Evolutionary conservation across 2,329 filamentous ascomycete species (phyloP).

Genomic region (Penicillium sp.): DNA sequence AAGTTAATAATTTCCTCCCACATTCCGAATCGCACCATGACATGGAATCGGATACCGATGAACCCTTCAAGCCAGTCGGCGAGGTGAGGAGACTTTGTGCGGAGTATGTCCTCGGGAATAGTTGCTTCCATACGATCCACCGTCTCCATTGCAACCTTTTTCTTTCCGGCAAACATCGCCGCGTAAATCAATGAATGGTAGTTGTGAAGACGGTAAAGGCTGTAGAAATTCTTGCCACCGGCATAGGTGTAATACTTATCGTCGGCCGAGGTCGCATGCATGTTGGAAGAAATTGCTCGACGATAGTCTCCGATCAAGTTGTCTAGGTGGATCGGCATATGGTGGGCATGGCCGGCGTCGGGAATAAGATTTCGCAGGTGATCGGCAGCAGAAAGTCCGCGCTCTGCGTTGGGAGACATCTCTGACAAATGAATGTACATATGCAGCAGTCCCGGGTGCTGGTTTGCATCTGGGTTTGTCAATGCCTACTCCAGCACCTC

Average conservation of each 20-base stretch:
- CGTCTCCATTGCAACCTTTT: slow-evolving; percentile 64
- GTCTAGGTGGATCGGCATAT: slow-evolving; percentile 78
- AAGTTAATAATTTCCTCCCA: slow-evolving; percentile 70
- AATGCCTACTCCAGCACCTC: slow-evolving; percentile 62
- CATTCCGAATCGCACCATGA: slow-evolving; percentile 70
- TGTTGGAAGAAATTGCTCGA: slow-evolving; percentile 67
- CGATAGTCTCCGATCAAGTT: slow-evolving; percentile 71
- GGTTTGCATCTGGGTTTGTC: slow-evolving; percentile 46
- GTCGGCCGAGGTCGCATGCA: slow-evolving; percentile 67
- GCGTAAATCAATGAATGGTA: slow-evolving; percentile 74
- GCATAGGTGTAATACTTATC: slow-evolving; percentile 63
- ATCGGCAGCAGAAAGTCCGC: slow-evolving; percentile 64
- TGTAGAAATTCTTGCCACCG: slow-evolving; percentile 72
- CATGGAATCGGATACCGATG: slow-evolving; percentile 67
- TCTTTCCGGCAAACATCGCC: slow-evolving; percentile 74
- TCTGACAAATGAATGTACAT: slow-evolving; percentile 77
- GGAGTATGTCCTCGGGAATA: slow-evolving; percentile 66
- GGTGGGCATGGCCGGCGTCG: slow-evolving; percentile 69
- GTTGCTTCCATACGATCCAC: slow-evolving; percentile 62
- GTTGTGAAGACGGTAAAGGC: slow-evolving; percentile 72
- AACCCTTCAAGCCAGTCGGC: slow-evolving; percentile 78
- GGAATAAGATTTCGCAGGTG: slow-evolving; percentile 65
- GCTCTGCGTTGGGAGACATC: slow-evolving; percentile 69
- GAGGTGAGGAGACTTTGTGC: slow-evolving; percentile 71
- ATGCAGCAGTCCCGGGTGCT: slow-evolving; percentile 72